Evolutionary conservation across 2,329 filamentous ascomycete species (phyloP).

Genomic region (Hymenoscyphus linearis): DNA sequence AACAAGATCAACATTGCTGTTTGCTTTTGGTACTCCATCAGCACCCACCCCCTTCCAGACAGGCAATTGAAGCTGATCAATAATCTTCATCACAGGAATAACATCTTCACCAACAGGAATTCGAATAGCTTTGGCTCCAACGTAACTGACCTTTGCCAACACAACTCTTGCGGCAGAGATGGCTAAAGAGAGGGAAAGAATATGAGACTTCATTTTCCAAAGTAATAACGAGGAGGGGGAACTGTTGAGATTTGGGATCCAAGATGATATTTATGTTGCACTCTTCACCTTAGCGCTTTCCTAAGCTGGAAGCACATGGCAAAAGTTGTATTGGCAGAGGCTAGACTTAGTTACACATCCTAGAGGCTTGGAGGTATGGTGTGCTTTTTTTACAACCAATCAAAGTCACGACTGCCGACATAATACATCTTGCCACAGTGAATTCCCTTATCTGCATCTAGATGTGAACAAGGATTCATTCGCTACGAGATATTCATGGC

Average conservation of each 20-base stretch:
- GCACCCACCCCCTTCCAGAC: conserved; percentile 33
- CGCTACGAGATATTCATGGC: background rate
- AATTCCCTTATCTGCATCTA: conserved; percentile 3
- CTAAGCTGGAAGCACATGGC: background rate
- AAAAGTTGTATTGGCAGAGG: background rate
- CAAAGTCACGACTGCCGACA: background rate
- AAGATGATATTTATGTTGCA: background rate
- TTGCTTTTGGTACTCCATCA: conserved; percentile 17
- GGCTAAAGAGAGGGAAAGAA: background rate
- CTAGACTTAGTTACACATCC: conserved; percentile 1
- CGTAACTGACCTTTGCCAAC: conserved; percentile 33
- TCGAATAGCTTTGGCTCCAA: conserved; percentile 38
- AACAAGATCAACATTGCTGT: conserved; percentile 38
- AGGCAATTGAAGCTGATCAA: conserved; percentile 34
- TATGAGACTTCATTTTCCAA: conserved; percentile 3
- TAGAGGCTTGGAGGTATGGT: conserved; percentile 3
- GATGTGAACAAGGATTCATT: background rate
- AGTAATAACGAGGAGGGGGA: background rate
- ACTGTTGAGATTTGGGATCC: background rate
- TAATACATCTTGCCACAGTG: background rate
- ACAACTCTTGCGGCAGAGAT: conserved; percentile 1
- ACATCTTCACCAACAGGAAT: conserved; percentile 33
- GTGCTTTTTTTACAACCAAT: background rate
- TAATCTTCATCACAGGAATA: conserved; percentile 31
- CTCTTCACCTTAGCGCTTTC: background rate